Evolutionary conservation across 1,284 basidiomycete genomes (phyloP), one percentile per base, ranked within the genome.

Genomic region (Coniferiporia weirii): DNA sequence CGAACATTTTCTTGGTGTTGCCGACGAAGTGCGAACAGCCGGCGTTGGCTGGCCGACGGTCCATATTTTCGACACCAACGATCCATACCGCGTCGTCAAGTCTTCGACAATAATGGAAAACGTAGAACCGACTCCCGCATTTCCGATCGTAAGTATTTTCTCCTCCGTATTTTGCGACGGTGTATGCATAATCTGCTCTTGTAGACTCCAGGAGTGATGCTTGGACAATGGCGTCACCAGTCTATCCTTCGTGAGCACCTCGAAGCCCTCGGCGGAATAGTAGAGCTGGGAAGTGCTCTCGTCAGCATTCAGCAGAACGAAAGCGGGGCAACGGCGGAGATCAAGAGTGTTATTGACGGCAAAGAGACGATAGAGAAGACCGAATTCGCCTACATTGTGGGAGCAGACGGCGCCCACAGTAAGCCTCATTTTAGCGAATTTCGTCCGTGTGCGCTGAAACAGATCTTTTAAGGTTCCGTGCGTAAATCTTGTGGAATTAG

Each of bases 401-500:
- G 75, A 1, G 66, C 73, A 0, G 75, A 77, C 62, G 75, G 75
- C 9, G 75, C 70, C 10, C 66, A 64, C 65, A 70, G 74, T 74
- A 47, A 12, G 56, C 36, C 17, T 6, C 35, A 32, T 17, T 15
- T 13, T 22, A 49, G 36, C 20, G 13, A 38, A 5, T 38, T 48
- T 13, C 40, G 49, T 2, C 19, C 45, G 32, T 6, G 5, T 4
- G 7, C n/a, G 46, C 44, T n/a, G 19, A n/a, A 47, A 58, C 19
- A 44, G 1, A 10, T 12, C 5, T 17, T 63, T 13, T 19, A 34
- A 71, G 71, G 72, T 40, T 56, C 66, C 17, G 62, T 65, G 36
- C 60, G 72, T 34, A 79, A 80, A 59, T 68, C 70, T 20, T 70
- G 79, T 12, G 75, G 74, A 0, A 61, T 81, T 35, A 61, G 69